Evolutionary conservation across 2,329 filamentous ascomycete species (phyloP), one percentile per base, ranked within the genome.

Genomic region (Calonectria ilicicola): DNA sequence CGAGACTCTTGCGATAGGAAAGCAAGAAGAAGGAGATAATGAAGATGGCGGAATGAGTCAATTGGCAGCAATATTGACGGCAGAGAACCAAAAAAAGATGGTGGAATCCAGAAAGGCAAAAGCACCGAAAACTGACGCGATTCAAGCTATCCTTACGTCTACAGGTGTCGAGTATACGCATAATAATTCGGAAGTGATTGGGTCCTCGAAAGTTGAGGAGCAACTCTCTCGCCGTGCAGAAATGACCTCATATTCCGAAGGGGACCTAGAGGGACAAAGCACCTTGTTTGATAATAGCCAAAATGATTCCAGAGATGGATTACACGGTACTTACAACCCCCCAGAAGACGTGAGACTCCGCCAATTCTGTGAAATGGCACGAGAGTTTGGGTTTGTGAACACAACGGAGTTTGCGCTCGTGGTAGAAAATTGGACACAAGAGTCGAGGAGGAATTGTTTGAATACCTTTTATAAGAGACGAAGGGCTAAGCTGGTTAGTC

Each of bases 111-210:
- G 78, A 63, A 86, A 84, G 69, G 78, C 81, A 10, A 81, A 81
- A 29, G 86, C 84, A 64, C 82, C 84, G 5, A 88, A 87, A 77
- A 92, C 89, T 58, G 95, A 98, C 79, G 93, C 95, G 0, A 90
- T 98, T 38, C 93, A 96, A 77, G 97, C 95, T 2, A 98, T 99
- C 74, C 90, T 99, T 1, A 92, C 94, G 3, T 91, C 93, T 9
- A 95, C 94, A 0, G 97, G 97, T 2, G 96, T 99, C 0, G 93
- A 97, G 80, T 99, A 99, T 82, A 98, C 95, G 0, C 97, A 99
- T 81, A 94, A 98, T 78, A 99, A 99, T 81, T 95, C 94, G 1
- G 96, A 99, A 83, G 96, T 99, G 17, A 91, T 99, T 69, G 97
- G 97, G 14, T 93, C 95, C 1, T 97, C 94, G n/a, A 95, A 93